These are phyloP conservation scores for Thraustotheca clavata DNA, from an alignment of 352 stramenopile genomes.

Conservation along the genomic window DNA sequence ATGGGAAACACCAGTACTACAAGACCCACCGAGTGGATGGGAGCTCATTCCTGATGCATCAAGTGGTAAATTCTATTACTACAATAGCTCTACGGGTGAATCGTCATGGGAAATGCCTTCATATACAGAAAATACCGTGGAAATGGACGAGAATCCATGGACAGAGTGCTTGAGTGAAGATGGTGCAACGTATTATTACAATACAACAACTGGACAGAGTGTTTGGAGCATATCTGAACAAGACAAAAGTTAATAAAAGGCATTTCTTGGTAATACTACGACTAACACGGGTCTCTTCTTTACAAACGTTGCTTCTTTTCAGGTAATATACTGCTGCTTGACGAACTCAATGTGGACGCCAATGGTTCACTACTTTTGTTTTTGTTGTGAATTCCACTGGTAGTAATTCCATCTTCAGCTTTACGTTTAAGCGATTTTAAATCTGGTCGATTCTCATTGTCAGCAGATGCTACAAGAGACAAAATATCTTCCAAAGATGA, in stretches of 20 bases:
- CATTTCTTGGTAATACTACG: neutral
- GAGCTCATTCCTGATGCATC: constrained; percentile 48
- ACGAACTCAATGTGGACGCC: neutral
- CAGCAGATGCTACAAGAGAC: constrained; percentile 62
- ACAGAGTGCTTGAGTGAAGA: constrained; percentile 48
- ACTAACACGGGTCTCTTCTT: neutral
- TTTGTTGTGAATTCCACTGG: neutral
- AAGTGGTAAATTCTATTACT: constrained; percentile 71
- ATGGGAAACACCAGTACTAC: constrained; percentile 41
- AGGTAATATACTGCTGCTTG: neutral
- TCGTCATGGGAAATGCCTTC: constrained; percentile 58
- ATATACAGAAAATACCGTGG: no score
- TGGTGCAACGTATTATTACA: constrained; percentile 74
- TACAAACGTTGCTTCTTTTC: constrained; percentile 7
- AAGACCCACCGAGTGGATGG: constrained; percentile 27
- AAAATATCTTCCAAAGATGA: constrained; percentile 84
- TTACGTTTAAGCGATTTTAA: neutral
- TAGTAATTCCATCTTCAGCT: neutral
- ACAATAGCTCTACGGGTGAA: constrained; percentile 52
- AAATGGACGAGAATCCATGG: constrained; percentile 29
- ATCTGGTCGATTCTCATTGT: neutral
- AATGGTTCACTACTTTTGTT: neutral
- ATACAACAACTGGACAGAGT: constrained; percentile 48
- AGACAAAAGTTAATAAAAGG: neutral
- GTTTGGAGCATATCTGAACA: constrained; percentile 34